phyloP scores from a whole-genome alignment of 495 filamentous ascomycete genomes.

The Umbilicaria muhlenbergii region DNA sequence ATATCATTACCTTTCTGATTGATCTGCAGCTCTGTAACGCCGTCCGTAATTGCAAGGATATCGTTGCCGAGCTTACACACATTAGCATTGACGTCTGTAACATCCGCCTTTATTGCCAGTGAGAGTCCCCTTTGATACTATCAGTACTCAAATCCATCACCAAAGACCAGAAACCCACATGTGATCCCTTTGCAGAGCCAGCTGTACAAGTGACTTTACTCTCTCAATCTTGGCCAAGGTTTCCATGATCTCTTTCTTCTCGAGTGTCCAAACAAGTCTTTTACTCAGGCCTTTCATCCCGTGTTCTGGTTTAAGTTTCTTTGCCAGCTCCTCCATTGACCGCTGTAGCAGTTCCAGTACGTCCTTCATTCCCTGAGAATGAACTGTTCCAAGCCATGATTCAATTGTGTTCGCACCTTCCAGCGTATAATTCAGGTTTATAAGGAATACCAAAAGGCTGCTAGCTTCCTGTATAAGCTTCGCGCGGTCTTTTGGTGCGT shows the following conservation, averaged over 20 bases:
- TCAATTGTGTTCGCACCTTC: conserved; percentile 10
- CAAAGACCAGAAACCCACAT: conserved; percentile 7
- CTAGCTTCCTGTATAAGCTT: conserved; percentile 10
- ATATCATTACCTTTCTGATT: no score
- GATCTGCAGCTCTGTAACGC: no score
- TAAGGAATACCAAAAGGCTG: conserved; percentile 14
- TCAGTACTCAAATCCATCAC: no score
- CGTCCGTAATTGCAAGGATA: no score
- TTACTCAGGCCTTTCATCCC: conserved; percentile 9
- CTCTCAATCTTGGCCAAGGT: conserved; percentile 17
- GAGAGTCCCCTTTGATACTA: no score
- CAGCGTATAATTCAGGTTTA: conserved; percentile 9
- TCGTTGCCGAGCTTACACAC: background rate
- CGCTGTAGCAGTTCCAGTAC: conserved; percentile 14
- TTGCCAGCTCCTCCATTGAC: conserved; percentile 11
- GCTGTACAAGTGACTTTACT: conserved; percentile 11
- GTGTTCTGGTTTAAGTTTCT: conserved; percentile 8
- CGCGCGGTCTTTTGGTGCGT: conserved; percentile 15
- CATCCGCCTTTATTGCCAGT: background rate
- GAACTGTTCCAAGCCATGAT: conserved; percentile 11
- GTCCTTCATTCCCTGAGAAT: conserved; percentile 9
- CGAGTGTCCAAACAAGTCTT: conserved; percentile 14
- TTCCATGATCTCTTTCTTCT: conserved; percentile 12
- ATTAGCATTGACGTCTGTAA: background rate
- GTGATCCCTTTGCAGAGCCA: conserved; percentile 18